Evolutionary conservation across 805 yeast genomes (phyloP), one percentile per base, ranked within the genome.

Genomic region (Zygosaccharomyces lentus): DNA sequence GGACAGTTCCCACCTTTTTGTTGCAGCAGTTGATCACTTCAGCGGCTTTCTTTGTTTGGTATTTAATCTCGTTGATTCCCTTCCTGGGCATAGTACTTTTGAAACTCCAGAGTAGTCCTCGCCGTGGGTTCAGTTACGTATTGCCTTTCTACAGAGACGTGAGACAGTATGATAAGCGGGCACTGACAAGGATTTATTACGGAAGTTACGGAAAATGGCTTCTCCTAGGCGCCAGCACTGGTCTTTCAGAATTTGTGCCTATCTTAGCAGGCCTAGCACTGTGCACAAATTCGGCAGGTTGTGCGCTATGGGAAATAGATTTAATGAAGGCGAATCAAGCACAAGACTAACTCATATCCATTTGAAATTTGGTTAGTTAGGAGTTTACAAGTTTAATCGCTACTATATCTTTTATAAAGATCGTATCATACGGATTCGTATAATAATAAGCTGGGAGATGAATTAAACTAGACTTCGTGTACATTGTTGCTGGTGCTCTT

Each of bases 291-390:
- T 44, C 41, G 2, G 34, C 45, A 9, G 56, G 54, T 13, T 43
- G 54, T 27, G 51, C 53, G 5, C 44, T 53, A 10, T 46, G 52
- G 48, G 47, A 47, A 38, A 31, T 40, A n/a, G 35, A 31, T 35
- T n/a, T 23, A 34, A 26, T 38, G 21, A 38, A 23, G 23, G 15
- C 15, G 27, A 9, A 38, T 36, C 41, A 25, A 25, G 27, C 41
- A 12, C 9, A 27, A 16, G 23, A 34, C 9, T 29, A 25, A 17
- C 19, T 37, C 7, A 9, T 26, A 26, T 12, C n/a, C 7, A 12
- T 4, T 9, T 4, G 29, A 9, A 26, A 3, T 4, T 26, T 12
- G 29, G 10, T 4, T 26, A 3, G 29, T 8, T 26, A 26, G 4
- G 7, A 12, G 7, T 9, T 26, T 8, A 12, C 4, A 9, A 26